phyloP scores from a whole-genome alignment of 2,329 filamentous ascomycete species.

The Dothideomycetes sp. region DNA sequence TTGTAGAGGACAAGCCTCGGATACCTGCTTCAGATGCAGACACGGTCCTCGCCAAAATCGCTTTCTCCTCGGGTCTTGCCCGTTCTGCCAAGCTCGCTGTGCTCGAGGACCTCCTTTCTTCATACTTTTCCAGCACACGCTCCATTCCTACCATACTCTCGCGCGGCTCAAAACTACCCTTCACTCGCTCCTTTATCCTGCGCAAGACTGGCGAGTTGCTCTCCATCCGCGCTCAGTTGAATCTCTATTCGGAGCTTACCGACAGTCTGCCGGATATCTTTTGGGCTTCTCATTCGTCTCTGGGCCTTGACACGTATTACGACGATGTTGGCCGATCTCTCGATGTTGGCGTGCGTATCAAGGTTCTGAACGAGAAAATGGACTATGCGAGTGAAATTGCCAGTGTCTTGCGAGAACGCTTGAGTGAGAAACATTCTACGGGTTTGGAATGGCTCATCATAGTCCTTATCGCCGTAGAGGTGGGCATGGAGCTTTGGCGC shows the following conservation, averaged over 20 bases:
- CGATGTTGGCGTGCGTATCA: conserved; percentile 85
- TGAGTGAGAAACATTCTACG: conserved; percentile 83
- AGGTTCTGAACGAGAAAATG: conserved; percentile 90
- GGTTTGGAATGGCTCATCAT: conserved; percentile 95
- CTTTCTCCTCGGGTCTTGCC: conserved; percentile 89
- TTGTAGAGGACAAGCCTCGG: conserved; percentile 13
- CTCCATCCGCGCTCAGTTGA: conserved; percentile 80
- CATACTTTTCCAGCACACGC: conserved; percentile 80
- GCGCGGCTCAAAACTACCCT: conserved; percentile 53
- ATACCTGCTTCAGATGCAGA: conserved; percentile 33
- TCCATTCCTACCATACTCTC: conserved; percentile 72
- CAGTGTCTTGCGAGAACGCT: conserved; percentile 72
- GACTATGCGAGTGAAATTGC: conserved; percentile 96
- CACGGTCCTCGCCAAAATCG: conserved; percentile 80
- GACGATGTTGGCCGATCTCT: conserved; percentile 84
- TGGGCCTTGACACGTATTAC: conserved; percentile 89
- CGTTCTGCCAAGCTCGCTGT: conserved; percentile 90
- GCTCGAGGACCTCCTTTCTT: conserved; percentile 69
- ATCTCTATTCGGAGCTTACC: conserved; percentile 93
- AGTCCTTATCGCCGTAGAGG: conserved; percentile 82
- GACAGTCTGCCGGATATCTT: conserved; percentile 93
- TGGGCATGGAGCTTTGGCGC: conserved; percentile 72
- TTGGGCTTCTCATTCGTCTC: conserved; percentile 84
- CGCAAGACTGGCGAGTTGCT: conserved; percentile 90
- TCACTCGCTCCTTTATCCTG: conserved; percentile 69